phyloP scores from a whole-genome alignment of 1,284 basidiomycete genomes.

The Cutaneotrichosporon sp. region DNA sequence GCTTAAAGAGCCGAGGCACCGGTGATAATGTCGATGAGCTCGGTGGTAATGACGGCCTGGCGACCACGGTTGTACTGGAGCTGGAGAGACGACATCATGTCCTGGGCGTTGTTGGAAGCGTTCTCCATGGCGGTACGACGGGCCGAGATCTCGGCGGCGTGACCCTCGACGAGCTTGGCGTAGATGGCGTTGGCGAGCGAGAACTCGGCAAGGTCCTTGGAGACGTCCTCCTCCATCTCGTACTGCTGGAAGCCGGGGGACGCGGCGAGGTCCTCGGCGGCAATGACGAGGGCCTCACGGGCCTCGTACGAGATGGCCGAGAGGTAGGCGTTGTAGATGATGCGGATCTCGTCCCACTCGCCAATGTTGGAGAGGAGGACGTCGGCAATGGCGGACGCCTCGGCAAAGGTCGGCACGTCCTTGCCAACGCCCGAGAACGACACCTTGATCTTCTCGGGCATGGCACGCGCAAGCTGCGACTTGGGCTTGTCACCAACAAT shows the following conservation, averaged over 20 bases:
- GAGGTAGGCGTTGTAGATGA: conserved; percentile 94
- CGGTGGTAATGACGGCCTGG: conserved; percentile 75
- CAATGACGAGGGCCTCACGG: conserved; percentile 67
- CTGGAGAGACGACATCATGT: conserved; percentile 80
- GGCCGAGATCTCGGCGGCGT: conserved; percentile 74
- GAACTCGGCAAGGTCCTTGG: conserved; percentile 92
- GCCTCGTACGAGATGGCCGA: conserved; percentile 92
- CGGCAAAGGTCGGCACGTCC: conserved; percentile 93
- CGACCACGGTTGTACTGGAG: conserved; percentile 99
- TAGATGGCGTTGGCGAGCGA: conserved; percentile 95
- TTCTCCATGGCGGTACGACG: conserved; percentile 99
- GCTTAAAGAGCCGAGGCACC: conserved; percentile 26
- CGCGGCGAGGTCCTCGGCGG: conserved; percentile 70
- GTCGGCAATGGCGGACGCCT: conserved; percentile 90
- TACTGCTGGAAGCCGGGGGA: conserved; percentile 83
- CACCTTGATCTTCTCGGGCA: conserved; percentile 66
- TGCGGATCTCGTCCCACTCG: conserved; percentile 77
- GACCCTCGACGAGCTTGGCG: conserved; percentile 88
- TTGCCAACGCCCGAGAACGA: conserved; percentile 98
- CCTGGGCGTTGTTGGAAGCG: conserved; percentile 92
- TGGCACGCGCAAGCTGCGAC: conserved; percentile 71
- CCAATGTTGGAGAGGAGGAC: conserved; percentile 80
- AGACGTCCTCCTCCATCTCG: conserved; percentile 93
- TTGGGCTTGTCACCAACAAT: conserved; percentile 98
- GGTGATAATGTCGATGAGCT: conserved; percentile 28